Evolutionary conservation across 139 green algal species (phyloP), one percentile per base, ranked within the genome.

Genomic region (Edaphochlamys debaryana): DNA sequence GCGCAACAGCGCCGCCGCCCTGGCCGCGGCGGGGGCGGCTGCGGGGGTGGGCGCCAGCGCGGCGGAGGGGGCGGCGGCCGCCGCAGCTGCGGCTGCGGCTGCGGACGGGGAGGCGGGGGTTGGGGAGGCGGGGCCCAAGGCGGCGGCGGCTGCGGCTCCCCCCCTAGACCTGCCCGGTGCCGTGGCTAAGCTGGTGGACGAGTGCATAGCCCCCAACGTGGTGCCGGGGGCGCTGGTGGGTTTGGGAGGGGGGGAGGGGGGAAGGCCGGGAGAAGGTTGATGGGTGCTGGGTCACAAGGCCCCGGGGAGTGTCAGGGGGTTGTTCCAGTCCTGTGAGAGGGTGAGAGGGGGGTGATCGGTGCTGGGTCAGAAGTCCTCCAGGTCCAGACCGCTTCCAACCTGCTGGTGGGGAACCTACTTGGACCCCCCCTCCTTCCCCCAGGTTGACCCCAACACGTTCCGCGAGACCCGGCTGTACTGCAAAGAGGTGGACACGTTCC

Each of bases 401-500:
- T n/a, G n/a, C n/a, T n/a, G n/a, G n/a, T n/a, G n/a, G n/a, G n/a
- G n/a, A n/a, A n/a, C n/a, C n/a, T n/a, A n/a, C n/a, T n/a, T n/a
- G n/a, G n/a, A n/a, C n/a, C n/a, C n/a, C n/a, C n/a, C n/a, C n/a
- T n/a, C n/a, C n/a, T n/a, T n/a, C n/a, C n/a, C n/a, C 5, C 82
- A 87, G 82, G 48, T 87, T 4, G 71, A 87, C 58, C 52, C 67
- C 54, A 87, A 90, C 69, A 36, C 66, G 27, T 93, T 92, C 81
- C 79, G 91, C 1, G 79, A 63, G 6, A 52, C 78, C 27, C 84
- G 89, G 63, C 78, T 94, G 70, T 93, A 92, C 85, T 80, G 38
- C 8, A 81, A 90, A 38, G 87, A 91, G n/a, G 86, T 92, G 52
- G 89, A 91, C 66, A 36, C 80, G 32, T 41, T 90, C 22, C 67